These are phyloP conservation scores for Gossypium bickii DNA, from an alignment of 345 rosid genomes.

Conservation along the genomic window DNA sequence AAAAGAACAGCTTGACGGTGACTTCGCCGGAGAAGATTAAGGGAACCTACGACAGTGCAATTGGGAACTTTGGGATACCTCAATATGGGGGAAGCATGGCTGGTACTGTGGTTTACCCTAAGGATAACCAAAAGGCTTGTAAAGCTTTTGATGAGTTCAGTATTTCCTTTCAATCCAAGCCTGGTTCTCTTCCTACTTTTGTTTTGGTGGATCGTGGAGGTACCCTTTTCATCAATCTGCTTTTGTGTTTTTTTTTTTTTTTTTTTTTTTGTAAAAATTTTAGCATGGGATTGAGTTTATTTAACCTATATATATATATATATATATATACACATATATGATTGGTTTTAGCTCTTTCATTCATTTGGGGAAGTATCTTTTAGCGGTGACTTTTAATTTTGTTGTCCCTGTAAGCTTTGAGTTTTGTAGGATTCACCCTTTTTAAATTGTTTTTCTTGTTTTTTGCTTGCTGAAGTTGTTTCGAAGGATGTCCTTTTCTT, in stretches of 20 bases:
- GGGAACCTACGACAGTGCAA: slow-evolving; percentile 84
- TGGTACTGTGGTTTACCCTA: slow-evolving; percentile 66
- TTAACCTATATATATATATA: background rate
- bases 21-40: slow-evolving; percentile 88
- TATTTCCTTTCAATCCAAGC: slow-evolving; percentile 59
- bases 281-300: background rate
- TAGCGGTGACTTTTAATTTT: background rate
- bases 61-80: slow-evolving; percentile 97
- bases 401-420: background rate
- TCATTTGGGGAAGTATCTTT: background rate
- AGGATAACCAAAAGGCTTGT: slow-evolving; percentile 72
- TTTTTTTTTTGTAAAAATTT: background rate
- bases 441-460: background rate
- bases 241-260: background rate
- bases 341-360: slow-evolving; percentile 1
- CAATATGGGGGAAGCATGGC: slow-evolving; percentile 99
- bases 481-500: slow-evolving; percentile 1
- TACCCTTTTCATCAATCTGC: slow-evolving; percentile 18
- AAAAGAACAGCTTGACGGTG: slow-evolving; percentile 87
- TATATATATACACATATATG: background rate
- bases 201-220: slow-evolving; percentile 96
- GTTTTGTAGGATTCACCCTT: background rate
- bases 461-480: background rate
- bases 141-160: slow-evolving; percentile 55
- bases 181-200: slow-evolving; percentile 82